Percentiles rank a stretch among this genome's conserved stretches.
Evolutionary conservation across 768 basidiomycete genomes (phyloP).

Genomic region (Phlegmacium glaucopus): DNA sequence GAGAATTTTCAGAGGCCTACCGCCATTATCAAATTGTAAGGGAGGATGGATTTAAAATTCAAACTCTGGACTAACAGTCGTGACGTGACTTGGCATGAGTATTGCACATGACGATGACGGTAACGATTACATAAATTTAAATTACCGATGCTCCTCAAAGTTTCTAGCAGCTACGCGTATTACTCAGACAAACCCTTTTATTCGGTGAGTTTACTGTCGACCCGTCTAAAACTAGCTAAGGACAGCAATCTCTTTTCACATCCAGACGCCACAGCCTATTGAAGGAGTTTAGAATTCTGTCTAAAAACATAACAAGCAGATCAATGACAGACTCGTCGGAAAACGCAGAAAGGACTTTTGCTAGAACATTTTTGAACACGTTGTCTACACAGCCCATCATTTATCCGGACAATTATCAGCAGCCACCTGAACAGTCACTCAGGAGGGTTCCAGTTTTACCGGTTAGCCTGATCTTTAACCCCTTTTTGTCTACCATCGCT

Average conservation of each 20-base stretch:
- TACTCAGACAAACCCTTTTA: no score
- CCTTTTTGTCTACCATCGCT: neutral
- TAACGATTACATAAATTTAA: no score
- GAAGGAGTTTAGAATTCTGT: no score
- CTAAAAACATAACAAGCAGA: neutral
- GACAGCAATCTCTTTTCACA: no score
- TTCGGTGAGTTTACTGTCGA: no score
- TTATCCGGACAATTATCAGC: constrained; percentile 75
- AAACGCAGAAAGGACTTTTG: constrained; percentile 65
- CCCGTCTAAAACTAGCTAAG: no score
- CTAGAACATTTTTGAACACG: constrained; percentile 60
- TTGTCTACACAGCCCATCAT: constrained; percentile 64
- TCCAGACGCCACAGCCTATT: no score
- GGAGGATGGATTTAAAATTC: constrained; percentile 13
- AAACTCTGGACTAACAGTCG: constrained; percentile 2
- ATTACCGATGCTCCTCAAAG: no score
- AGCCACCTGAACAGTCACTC: constrained; percentile 60
- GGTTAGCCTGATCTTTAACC: constrained; percentile 35
- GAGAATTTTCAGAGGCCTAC: constrained; percentile 15
- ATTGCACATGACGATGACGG: neutral
- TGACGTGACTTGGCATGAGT: neutral
- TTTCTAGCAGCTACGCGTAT: no score
- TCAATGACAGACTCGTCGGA: constrained; percentile 22
- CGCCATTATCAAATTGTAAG: constrained; percentile 29
- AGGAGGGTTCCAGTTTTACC: constrained; percentile 69